Evolutionary conservation across 2,329 filamentous ascomycete species (phyloP), one percentile per base, ranked within the genome.

Genomic region (Aspergillus sp.): DNA sequence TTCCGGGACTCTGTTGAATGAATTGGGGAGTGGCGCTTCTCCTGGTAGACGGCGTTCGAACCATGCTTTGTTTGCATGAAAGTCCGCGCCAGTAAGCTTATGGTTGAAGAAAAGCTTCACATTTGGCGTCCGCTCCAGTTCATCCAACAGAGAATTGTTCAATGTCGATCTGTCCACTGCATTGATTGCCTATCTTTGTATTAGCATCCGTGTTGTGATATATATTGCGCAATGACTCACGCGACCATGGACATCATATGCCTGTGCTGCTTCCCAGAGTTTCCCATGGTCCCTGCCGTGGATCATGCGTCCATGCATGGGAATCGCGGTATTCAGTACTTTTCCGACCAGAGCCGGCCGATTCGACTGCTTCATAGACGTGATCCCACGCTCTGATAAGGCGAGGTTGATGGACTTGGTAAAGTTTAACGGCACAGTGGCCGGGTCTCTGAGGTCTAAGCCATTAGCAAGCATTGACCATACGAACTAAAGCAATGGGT

Each of bases 361-460:
- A 22, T 82, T 80, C 1, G 87, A 82, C 58, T 86, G 75, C 45
- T 81, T 80, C 70, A 98, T 84, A 19, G 91, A 88, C 66, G 93
- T 87, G 66, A 97, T 90, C 27, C 93, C 93, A 49, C 93, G 83
- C 66, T 97, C 90, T 0, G 93, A 97, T 1, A 98, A 76, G 19
- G 93, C 91, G 47, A 98, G 74, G 64, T 98, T 98, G 74, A 98
- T 98, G n/a, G 93, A 97, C 67, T 90, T 95, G 51, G 90, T 95
- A 64, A 96, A 96, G 69, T 96, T 96, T 52, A 97, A 77, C 3
- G 91, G 90, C 25, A 84, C 83, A 0, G 88, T 95, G 2, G 82
- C 79, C 2, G 86, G 84, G 65, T 94, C 84, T 37, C 93, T 84
- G 43, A 97, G 83, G 73, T 98, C 93, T 97, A 54, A 44, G 49